Evolutionary conservation across 768 basidiomycete species (phyloP), one percentile per base, ranked within the genome.

Genomic region (Phylloporus arenicola): DNA sequence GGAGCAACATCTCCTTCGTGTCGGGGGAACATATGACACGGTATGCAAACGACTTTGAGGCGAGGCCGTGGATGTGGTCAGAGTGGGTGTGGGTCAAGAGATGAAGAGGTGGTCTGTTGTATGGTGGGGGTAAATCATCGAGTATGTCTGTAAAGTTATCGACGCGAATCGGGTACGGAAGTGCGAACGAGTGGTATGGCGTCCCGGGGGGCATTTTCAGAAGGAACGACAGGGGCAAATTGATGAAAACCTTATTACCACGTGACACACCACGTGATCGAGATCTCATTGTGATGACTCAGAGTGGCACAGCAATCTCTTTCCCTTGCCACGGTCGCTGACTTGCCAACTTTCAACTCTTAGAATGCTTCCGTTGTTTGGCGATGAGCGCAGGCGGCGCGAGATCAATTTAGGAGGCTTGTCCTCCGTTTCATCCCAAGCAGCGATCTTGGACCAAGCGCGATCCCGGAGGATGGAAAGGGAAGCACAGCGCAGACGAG

Each of bases 21-120:
- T 92, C 88, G 6, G 72, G 67, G 0, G 92, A 91, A 68, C 92
- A 94, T 48, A 88, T 68, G 9, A 96, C 80, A 2, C 71, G 73
- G 38, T 81, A 80, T 3, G 78, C 81, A 61, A 94, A 93, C 0
- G 82, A 84, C 51, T 82, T 80, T 20, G 87, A 79, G 17, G 82
- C 76, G 24, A 96, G 75, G 4, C 94, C 92, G 38, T 68, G 70
- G 46, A 92, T 76, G 62, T 96, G 93, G 68, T 95, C 93, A 0
- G 92, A 78, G 68, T 95, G 94, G 0, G 92, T 88, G 63, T 96
- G 92, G 0, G 86, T 83, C 47, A 96, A 78, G n/a, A 96, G 78
- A 64, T 90, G 81, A 11, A 92, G 67, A 9, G 71, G 63, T 2
- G 72, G 68, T 53, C 62, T 55, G 43, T 68, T 73, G 45, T 59